phyloP scores from a whole-genome alignment of 2,329 filamentous ascomycete species.

The Graphiopsis chlorocephala region DNA sequence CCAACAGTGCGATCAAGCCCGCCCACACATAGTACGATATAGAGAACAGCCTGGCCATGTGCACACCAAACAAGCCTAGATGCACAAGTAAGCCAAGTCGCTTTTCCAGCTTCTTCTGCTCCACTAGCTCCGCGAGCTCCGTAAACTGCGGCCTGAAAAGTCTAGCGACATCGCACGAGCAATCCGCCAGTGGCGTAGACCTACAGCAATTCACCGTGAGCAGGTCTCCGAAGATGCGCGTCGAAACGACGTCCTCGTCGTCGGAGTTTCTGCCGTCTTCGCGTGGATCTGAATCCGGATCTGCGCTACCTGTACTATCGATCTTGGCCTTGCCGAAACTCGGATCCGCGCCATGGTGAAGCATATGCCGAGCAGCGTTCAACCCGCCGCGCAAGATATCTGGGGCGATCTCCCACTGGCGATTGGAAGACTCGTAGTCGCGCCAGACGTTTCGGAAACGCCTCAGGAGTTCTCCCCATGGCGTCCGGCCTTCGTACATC shows the following conservation, averaged over 20 bases:
- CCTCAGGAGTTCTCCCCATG: background rate
- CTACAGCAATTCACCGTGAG: background rate
- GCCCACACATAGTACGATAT: no score
- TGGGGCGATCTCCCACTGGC: background rate
- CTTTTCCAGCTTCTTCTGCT: background rate
- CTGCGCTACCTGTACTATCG: no score
- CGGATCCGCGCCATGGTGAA: background rate
- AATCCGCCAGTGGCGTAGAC: background rate
- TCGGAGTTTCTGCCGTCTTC: no score
- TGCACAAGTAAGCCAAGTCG: no score
- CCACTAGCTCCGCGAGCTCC: background rate
- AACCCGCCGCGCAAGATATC: no score
- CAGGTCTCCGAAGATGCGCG: background rate
- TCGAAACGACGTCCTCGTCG: background rate
- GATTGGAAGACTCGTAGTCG: background rate
- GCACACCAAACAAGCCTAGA: no score
- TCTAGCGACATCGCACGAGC: background rate
- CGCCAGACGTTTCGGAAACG: background rate
- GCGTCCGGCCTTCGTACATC: background rate
- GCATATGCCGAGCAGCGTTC: background rate
- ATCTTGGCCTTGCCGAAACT: no score
- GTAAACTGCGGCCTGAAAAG: background rate
- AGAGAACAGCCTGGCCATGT: no score
- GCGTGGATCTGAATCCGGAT: background rate
- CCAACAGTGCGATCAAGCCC: no score